Evolutionary conservation across 2,329 filamentous ascomycete genomes (phyloP).

Genomic region (Blastomyces emzantsi): DNA sequence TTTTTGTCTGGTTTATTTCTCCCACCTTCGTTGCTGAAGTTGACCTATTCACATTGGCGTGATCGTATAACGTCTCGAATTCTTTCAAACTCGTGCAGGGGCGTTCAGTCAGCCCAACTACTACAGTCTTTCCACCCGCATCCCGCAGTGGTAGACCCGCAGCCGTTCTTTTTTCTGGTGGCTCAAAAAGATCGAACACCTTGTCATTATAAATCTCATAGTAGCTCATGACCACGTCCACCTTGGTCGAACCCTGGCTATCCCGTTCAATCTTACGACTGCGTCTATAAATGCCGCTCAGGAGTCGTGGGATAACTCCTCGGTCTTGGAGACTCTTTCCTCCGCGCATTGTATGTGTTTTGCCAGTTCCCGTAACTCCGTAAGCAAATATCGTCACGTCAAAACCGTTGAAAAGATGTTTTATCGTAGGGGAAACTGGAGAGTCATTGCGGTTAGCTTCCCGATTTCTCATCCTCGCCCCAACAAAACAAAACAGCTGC

Average conservation of each 20-base stretch:
- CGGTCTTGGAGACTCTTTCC: slow-evolving; percentile 77
- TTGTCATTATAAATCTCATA: slow-evolving; percentile 98
- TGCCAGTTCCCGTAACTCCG: slow-evolving; percentile 85
- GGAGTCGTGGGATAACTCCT: slow-evolving; percentile 75
- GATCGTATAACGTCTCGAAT: slow-evolving; percentile 82
- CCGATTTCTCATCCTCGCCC: background rate
- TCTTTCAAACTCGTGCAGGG: slow-evolving; percentile 78
- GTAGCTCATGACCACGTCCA: slow-evolving; percentile 73
- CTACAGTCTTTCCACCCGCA: slow-evolving; percentile 76
- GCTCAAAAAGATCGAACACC: slow-evolving; percentile 81
- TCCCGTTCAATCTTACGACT: slow-evolving; percentile 81
- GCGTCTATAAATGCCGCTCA: slow-evolving; percentile 77
- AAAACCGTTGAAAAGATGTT: slow-evolving; percentile 76
- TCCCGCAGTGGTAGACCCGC: slow-evolving; percentile 75
- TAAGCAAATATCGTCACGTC: slow-evolving; percentile 89
- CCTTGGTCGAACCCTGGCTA: slow-evolving; percentile 57
- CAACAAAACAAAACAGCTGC: background rate
- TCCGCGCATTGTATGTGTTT: slow-evolving; percentile 93
- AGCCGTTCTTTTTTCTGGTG: slow-evolving; percentile 74
- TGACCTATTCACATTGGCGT: slow-evolving; percentile 82
- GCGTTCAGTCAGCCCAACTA: slow-evolving; percentile 76
- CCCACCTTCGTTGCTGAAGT: slow-evolving; percentile 73
- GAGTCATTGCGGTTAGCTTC: slow-evolving; percentile 4
- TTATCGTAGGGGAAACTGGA: slow-evolving; percentile 76
- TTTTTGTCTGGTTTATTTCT: background rate